Evolutionary conservation across 2,329 filamentous ascomycete species (phyloP), one percentile per base, ranked within the genome.

Genomic region (Penicillium sp.): DNA sequence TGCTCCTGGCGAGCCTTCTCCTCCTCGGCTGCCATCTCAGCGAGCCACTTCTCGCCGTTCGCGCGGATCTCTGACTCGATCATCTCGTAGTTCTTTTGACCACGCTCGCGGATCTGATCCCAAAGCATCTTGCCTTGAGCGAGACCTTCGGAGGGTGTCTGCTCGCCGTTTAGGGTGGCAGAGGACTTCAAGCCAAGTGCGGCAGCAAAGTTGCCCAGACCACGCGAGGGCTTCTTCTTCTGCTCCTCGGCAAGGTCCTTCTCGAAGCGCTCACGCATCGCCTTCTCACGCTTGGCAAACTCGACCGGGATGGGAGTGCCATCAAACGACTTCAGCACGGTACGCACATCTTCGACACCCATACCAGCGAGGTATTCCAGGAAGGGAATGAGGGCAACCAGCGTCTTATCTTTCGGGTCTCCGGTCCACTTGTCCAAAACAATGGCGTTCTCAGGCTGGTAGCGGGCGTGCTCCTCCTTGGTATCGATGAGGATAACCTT

Each of bases 401-500:
- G 87, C 46, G 91, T 90, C 71, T 87, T 91, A 75, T 99, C 93
- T 67, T 87, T 85, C 46, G 87, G 77, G 64, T 95, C 84, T 34
- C 94, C 94, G 55, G 83, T 89, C 94, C 94, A 99, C 67, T 92
- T 92, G 31, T 91, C 86, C 31, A 99, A 80, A 46, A 97, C 80
- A 65, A 99, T 94, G 64, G 94, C 91, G 75, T 99, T 99, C 69
- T 96, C 91, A n/a, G 94, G 94, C 71, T 99, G 94, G 63, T 89
- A 85, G 68, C 90, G 88, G 59, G 93, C 90, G 69, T 97, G 91
- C 40, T 84, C 79, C 39, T 88, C 78, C 63, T 95, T 87, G 47
- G 91, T 96, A 74, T 99, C 94, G 69, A 99, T 84, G 67, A 99
- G 87, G 72, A 99, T 91, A 48, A 96, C 91, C 79, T 97, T 97